These are phyloP conservation scores for Jatropha curcas DNA, from an alignment of 345 rosid genomes.

Conservation along the genomic window DNA sequence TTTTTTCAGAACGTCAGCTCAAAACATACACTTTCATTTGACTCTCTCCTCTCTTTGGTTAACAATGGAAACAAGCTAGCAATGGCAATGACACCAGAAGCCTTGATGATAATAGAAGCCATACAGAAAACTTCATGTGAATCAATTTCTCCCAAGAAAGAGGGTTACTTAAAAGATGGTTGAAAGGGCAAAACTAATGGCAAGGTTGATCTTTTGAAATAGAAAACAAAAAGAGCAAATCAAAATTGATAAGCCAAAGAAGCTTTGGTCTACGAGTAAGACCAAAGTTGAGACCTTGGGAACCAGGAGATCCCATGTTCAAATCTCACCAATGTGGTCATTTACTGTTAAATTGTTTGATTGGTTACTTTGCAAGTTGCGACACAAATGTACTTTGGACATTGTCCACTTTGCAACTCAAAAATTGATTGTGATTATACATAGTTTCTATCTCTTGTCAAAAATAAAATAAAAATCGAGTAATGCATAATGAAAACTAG, in stretches of 20 bases:
- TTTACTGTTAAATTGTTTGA: too few relatives aligned
- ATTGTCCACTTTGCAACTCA: too few relatives aligned
- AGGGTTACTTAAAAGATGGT: neutral
- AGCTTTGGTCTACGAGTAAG: too few relatives aligned
- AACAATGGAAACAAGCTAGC: neutral
- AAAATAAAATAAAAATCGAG: too few relatives aligned
- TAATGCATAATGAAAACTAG: neutral
- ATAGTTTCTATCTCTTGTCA: too few relatives aligned
- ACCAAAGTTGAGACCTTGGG: too few relatives aligned
- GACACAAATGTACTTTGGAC: too few relatives aligned
- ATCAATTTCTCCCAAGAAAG: neutral
- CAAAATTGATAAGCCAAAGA: slow-evolving; percentile 6
- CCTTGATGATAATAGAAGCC: neutral
- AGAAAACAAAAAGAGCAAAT: neutral
- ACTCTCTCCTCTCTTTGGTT: neutral
- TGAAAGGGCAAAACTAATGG: neutral
- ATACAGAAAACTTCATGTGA: neutral
- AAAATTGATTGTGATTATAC: too few relatives aligned
- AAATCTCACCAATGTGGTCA: too few relatives aligned
- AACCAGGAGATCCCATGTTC: too few relatives aligned
- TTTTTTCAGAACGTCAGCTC: neutral
- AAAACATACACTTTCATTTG: neutral
- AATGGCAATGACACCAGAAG: neutral
- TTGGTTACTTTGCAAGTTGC: too few relatives aligned
- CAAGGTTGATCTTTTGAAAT: neutral